These are phyloP conservation scores for Sanguinoderma infundibulare DNA, from an alignment of 1,284 basidiomycete genomes.

Conservation along the genomic window DNA sequence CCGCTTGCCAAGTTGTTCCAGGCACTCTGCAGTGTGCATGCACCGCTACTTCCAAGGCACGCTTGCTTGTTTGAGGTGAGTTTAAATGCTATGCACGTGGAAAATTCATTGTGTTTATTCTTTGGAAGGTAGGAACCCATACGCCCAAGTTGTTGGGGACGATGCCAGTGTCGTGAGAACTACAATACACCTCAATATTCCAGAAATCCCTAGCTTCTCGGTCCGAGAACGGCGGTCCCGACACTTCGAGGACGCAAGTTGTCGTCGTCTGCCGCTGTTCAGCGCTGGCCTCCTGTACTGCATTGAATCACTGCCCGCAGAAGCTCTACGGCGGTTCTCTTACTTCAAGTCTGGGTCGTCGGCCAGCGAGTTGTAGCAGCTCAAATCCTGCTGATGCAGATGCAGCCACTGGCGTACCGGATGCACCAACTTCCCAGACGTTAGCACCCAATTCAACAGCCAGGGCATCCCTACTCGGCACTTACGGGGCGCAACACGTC, in stretches of 20 bases:
- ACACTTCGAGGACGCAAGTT: no score
- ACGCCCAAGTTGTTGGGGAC: not conserved
- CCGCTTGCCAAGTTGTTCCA: not conserved
- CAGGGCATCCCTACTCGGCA: constrained; percentile 18
- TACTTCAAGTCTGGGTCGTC: not conserved
- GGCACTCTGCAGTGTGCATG: not conserved
- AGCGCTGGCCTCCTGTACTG: not conserved
- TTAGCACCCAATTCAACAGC: constrained; percentile 8
- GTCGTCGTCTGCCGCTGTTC: not conserved
- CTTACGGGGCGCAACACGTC: constrained; percentile 5
- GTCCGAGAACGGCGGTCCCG: not conserved
- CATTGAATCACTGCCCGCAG: not conserved
- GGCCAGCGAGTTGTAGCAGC: constrained; percentile 7
- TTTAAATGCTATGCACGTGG: not conserved
- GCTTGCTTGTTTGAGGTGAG: not conserved
- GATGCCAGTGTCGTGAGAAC: not conserved
- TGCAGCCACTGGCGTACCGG: constrained; percentile 12
- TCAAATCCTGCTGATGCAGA: constrained; percentile 18
- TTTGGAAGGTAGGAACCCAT: no score
- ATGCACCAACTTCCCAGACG: constrained; percentile 11
- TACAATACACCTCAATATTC: not conserved
- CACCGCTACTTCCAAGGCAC: not conserved
- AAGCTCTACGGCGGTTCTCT: not conserved
- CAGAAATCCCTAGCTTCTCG: not conserved
- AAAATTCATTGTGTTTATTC: no score